Conservation (phyloP, 768 basidiomycete species). For the Asterophora lycoperdoides region DNA sequence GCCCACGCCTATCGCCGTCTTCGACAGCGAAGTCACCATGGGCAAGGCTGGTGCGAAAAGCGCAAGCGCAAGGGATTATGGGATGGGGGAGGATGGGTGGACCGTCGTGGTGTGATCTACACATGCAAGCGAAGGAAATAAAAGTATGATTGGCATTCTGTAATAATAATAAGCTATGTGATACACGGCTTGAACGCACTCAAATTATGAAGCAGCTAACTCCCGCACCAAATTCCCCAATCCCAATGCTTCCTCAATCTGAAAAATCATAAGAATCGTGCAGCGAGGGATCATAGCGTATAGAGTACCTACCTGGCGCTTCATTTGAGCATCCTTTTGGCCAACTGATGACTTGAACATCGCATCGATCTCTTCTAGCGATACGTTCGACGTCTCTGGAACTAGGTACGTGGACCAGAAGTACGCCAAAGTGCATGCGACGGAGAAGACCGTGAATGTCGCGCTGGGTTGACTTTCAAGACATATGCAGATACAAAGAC, state of each 20-base stretch:
- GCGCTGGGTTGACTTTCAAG: conserved; percentile 31
- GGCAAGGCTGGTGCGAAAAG: conserved; percentile 11
- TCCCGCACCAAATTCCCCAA: conserved; percentile 14
- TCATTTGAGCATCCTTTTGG: conserved; percentile 46
- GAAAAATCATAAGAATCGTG: background rate
- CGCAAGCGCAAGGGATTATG: conserved; percentile 15
- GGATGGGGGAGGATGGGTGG: conserved; percentile 18
- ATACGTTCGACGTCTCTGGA: conserved; percentile 74
- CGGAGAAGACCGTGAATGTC: conserved; percentile 66
- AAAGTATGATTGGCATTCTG: no score
- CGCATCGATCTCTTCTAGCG: conserved; percentile 72
- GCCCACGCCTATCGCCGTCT: conserved; percentile 4
- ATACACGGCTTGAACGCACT: no score
- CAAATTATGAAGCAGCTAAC: conserved; percentile 5
- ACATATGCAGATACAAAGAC: background rate
- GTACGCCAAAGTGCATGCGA: conserved; percentile 62
- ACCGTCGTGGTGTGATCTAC: conserved; percentile 6
- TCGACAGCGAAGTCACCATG: conserved; percentile 5
- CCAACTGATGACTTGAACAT: conserved; percentile 61
- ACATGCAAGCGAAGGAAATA: no score
- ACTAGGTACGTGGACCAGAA: conserved; percentile 67
- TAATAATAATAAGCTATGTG: no score
- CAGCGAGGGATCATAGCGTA: background rate
- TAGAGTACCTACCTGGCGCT: conserved; percentile 43
- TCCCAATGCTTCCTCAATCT: conserved; percentile 47